These are phyloP conservation scores for Cladosporium austrohemisphaericum DNA, from an alignment of 2,329 filamentous ascomycete species.

Conservation along the genomic window DNA sequence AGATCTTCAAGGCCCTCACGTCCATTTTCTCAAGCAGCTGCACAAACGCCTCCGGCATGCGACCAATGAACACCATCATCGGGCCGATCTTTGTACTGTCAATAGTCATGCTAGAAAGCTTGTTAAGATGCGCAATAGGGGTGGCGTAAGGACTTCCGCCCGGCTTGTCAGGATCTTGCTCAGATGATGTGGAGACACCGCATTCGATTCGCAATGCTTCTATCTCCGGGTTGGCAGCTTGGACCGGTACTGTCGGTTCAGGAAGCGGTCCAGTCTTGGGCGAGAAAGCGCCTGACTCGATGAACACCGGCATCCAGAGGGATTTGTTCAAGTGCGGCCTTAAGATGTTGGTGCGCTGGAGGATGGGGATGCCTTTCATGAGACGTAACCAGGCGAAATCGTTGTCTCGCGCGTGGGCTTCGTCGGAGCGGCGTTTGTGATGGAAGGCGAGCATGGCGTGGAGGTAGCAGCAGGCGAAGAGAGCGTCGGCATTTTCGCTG, in stretches of 20 bases:
- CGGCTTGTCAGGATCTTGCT: too few species aligned
- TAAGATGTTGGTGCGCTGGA: constrained; percentile 12
- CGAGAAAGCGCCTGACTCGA: constrained; percentile 7
- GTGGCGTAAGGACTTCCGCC: constrained; percentile 11
- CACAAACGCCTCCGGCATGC: constrained; percentile 11
- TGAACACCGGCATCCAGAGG: constrained; percentile 13
- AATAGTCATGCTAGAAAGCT: background rate
- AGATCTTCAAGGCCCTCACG: constrained; percentile 7
- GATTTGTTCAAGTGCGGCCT: constrained; percentile 5
- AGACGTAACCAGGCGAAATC: constrained; percentile 11
- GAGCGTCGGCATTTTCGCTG: constrained; percentile 17
- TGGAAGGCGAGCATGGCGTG: constrained; percentile 13
- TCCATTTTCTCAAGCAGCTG: constrained; percentile 8
- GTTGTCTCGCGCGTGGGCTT: background rate
- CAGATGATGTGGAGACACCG: background rate
- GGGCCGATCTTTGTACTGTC: constrained; percentile 10
- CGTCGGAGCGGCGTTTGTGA: constrained; percentile 5
- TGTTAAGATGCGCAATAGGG: constrained; percentile 8
- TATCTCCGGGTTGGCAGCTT: constrained; percentile 2
- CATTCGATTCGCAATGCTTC: constrained; percentile 5
- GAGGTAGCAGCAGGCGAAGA: constrained; percentile 16
- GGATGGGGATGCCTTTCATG: constrained; percentile 13
- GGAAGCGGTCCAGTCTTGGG: constrained; percentile 8
- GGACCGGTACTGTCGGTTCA: background rate
- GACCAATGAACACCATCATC: constrained; percentile 13